These are phyloP conservation scores for Lentithecium fluviatile DNA, from an alignment of 495 filamentous ascomycete genomes.

Conservation along the genomic window DNA sequence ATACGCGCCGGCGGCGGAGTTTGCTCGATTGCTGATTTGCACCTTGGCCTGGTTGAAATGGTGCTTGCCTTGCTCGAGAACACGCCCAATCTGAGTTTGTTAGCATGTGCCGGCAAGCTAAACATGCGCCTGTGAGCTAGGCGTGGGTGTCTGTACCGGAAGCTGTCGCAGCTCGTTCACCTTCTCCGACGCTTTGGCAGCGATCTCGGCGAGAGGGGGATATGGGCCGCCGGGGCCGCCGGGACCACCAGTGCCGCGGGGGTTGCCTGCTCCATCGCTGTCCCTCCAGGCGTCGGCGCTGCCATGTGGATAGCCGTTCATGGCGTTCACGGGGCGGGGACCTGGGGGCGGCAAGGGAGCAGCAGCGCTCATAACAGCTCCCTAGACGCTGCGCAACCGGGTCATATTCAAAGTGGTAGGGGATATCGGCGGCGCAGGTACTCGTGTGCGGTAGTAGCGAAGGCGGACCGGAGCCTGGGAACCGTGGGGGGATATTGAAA, in stretches of 20 bases:
- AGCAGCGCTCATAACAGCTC: conserved; percentile 31
- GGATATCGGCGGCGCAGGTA: not conserved
- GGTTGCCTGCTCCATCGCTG: conserved; percentile 15
- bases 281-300: conserved; percentile 25
- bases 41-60: conserved; percentile 35
- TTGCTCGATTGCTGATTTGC: conserved; percentile 37
- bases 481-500: not conserved
- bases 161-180: not conserved
- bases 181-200: conserved; percentile 8
- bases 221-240: conserved; percentile 1
- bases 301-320: conserved; percentile 29
- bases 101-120: not conserved
- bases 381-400: not conserved
- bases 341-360: conserved; percentile 29
- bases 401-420: not conserved
- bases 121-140: too few species aligned
- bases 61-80: conserved; percentile 36
- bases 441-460: not conserved
- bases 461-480: too few species aligned
- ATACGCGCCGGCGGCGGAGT: conserved; percentile 61
- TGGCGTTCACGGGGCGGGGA: conserved; percentile 10
- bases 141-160: conserved; percentile 2
- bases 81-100: conserved; percentile 18
- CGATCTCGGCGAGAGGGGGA: conserved; percentile 21
- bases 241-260: not conserved